These are phyloP conservation scores for Aspergillus heteromorphus DNA, from an alignment of 495 filamentous ascomycete genomes.

Conservation along the genomic window DNA sequence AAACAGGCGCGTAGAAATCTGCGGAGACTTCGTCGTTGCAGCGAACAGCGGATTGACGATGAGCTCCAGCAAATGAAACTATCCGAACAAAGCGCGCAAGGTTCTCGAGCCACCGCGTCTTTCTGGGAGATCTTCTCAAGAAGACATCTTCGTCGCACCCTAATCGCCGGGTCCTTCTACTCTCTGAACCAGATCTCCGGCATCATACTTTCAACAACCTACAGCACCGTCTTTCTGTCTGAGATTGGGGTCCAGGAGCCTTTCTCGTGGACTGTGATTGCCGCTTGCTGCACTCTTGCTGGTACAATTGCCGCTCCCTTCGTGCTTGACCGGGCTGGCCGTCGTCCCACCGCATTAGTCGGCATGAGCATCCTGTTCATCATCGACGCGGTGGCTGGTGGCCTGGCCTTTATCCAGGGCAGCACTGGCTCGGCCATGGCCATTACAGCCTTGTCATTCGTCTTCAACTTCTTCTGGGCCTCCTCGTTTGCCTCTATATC, in stretches of 20 bases:
- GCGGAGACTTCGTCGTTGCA: conserved; percentile 32
- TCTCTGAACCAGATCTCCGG: conserved; percentile 38
- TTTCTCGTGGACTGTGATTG: conserved; percentile 31
- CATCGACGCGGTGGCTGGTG: conserved; percentile 24
- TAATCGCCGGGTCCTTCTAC: conserved; percentile 34
- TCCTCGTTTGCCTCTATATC: conserved; percentile 32
- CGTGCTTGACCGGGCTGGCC: conserved; percentile 30
- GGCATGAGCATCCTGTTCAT: conserved; percentile 28
- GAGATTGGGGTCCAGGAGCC: conserved; percentile 25
- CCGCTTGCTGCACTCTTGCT: conserved; percentile 35
- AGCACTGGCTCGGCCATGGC: conserved; percentile 15
- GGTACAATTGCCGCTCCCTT: conserved; percentile 34
- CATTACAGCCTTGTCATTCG: conserved; percentile 26
- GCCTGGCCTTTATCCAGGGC: conserved; percentile 23
- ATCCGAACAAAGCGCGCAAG: conserved; percentile 24
- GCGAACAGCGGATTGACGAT: conserved; percentile 24
- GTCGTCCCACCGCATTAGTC: conserved; percentile 33
- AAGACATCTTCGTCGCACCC: conserved; percentile 28
- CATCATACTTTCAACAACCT: conserved; percentile 36
- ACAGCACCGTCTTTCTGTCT: conserved; percentile 32
- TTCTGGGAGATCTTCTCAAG: conserved; percentile 36
- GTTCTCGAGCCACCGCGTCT: conserved; percentile 20
- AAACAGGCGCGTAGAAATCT: conserved; percentile 26
- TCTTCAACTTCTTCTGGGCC: conserved; percentile 40
- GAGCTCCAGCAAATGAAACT: conserved; percentile 29